Conservation (phyloP, 1,284 basidiomycete species). For the Marasmius oreades region DNA sequence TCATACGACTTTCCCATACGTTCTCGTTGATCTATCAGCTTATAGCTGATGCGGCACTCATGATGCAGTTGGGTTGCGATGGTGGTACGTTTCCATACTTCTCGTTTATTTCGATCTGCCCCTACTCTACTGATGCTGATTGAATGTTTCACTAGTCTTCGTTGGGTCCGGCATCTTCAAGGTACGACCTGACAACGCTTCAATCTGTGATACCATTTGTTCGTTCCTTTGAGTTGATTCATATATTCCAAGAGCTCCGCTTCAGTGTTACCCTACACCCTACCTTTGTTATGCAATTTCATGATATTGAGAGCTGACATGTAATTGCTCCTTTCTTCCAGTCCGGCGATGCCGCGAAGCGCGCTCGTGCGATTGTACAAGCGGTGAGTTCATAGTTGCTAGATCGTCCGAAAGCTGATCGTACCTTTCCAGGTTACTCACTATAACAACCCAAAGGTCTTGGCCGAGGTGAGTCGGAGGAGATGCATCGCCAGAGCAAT, state of each 20-base stretch:
- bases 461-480: conserved; percentile 59
- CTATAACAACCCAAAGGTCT: conserved; percentile 87
- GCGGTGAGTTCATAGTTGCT: conserved; percentile 51
- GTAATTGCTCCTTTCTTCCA: conserved; percentile 25
- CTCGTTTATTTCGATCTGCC: conserved; percentile 8
- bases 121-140: conserved; percentile 16
- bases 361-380: conserved; percentile 96
- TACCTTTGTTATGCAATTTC: neutral
- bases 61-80: conserved; percentile 99
- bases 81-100: conserved; percentile 65
- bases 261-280: neutral
- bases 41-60: conserved; percentile 91
- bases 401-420: conserved; percentile 3
- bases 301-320: conserved; percentile 3
- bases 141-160: conserved; percentile 53
- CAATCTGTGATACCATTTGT: neutral
- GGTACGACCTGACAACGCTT: conserved; percentile 41
- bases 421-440: conserved; percentile 70
- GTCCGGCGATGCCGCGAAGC: conserved; percentile 93
- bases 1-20: neutral
- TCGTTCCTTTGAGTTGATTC: too few relatives aligned
- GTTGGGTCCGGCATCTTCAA: conserved; percentile 96
- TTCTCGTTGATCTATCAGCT: neutral
- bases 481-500: neutral
- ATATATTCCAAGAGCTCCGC: too few relatives aligned